Evolutionary conservation across 257 asterid species (phyloP).

Genomic region (Marsdenia floribunda): DNA sequence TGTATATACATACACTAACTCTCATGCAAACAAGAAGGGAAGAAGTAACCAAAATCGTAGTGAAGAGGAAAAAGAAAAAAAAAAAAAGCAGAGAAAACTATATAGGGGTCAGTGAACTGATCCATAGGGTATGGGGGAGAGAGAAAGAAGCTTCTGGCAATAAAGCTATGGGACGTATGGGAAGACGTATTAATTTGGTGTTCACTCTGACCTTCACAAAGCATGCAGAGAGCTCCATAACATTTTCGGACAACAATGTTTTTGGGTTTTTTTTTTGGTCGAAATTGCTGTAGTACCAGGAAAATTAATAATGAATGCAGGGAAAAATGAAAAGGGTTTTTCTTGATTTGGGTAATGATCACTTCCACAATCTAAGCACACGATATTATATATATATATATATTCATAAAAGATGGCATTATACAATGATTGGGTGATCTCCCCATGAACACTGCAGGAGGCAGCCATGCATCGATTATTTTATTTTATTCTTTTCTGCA

Average conservation of each 20-base stretch:
- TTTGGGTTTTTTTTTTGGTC: background rate
- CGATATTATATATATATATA: background rate
- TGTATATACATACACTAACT: background rate
- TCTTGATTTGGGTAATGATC: conserved; percentile 16
- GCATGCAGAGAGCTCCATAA: conserved; percentile 13
- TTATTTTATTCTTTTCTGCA: background rate
- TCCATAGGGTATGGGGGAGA: conserved; percentile 12
- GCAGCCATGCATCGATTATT: conserved; percentile 2
- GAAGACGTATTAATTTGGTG: conserved; percentile 24
- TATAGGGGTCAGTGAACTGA: background rate
- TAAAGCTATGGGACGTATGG: conserved; percentile 10
- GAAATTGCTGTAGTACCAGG: background rate
- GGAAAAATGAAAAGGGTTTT: background rate
- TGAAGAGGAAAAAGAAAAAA: too few relatives aligned
- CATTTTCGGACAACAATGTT: background rate
- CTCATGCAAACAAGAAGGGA: background rate
- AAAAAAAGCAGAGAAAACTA: background rate
- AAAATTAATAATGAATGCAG: background rate
- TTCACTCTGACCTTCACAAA: conserved; percentile 8
- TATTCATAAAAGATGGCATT: conserved; percentile 5
- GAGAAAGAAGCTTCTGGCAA: conserved; percentile 3
- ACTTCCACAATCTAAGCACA: background rate
- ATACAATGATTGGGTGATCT: conserved; percentile 15
- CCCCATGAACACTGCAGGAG: conserved; percentile 2
- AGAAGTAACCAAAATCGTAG: background rate